Conservation (phyloP, 2,329 filamentous ascomycete genomes). For the Cladosporium velox region DNA sequence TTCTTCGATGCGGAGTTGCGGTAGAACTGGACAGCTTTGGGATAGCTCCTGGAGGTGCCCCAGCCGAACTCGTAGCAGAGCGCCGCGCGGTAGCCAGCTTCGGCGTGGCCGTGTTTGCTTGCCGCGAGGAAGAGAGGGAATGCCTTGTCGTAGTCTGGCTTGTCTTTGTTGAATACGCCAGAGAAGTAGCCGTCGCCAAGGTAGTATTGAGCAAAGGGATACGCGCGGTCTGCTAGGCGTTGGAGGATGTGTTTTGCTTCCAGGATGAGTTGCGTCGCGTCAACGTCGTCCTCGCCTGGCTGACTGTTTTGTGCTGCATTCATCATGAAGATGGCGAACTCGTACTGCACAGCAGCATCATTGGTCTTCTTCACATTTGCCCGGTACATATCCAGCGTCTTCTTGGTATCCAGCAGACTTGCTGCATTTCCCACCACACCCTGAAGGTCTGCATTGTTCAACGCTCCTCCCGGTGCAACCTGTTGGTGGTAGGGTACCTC, state of each 20-base stretch:
- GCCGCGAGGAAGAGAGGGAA: constrained; percentile 92
- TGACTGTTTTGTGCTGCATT: constrained; percentile 79
- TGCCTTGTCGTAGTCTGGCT: constrained; percentile 85
- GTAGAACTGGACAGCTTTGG: constrained; percentile 92
- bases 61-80: constrained; percentile 98
- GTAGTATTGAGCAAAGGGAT: constrained; percentile 98
- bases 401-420: constrained; percentile 83
- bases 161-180: constrained; percentile 91
- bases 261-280: constrained; percentile 66
- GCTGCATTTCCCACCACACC: constrained; percentile 83
- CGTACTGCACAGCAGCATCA: constrained; percentile 86
- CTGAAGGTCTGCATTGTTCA: constrained; percentile 81
- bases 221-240: constrained; percentile 79
- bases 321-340: constrained; percentile 93
- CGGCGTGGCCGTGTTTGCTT: constrained; percentile 94
- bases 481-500: constrained; percentile 78
- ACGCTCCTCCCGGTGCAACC: constrained; percentile 60
- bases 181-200: constrained; percentile 92
- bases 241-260: constrained; percentile 91
- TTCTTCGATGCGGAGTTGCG: constrained; percentile 88
- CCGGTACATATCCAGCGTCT: constrained; percentile 97
- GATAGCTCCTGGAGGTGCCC: constrained; percentile 86
- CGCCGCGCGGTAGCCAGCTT: constrained; percentile 89
- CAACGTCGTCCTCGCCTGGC: constrained; percentile 37
- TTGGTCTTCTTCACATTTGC: constrained; percentile 97